Conservation (phyloP, 257 asterid genomes). For the Orobanche coerulescens region DNA sequence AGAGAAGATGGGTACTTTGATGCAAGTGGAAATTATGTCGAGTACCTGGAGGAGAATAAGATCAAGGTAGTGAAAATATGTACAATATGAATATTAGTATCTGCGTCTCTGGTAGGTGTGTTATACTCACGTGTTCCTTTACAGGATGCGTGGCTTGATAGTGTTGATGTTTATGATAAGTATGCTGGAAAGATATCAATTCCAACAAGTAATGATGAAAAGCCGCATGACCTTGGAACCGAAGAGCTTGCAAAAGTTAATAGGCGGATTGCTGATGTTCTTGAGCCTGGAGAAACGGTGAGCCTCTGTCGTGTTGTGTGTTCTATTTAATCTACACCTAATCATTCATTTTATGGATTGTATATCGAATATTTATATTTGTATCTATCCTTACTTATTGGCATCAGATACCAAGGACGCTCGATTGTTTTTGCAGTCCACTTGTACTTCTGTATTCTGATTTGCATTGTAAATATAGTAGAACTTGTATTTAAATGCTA, state of each 20-base stretch:
- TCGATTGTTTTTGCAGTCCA: neutral
- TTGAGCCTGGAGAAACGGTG: constrained; percentile 91
- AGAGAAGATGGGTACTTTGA: constrained; percentile 97
- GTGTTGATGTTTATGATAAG: constrained; percentile 43
- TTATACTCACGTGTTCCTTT: constrained; percentile 19
- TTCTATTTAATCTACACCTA: constrained; percentile 2
- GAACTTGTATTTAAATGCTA: neutral
- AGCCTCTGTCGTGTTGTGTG: constrained; percentile 15
- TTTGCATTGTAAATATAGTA: neutral
- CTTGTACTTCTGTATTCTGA: neutral
- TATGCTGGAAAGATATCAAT: constrained; percentile 32
- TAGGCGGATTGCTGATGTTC: constrained; percentile 83
- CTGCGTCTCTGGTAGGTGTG: constrained; percentile 17
- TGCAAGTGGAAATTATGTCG: constrained; percentile 81
- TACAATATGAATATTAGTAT: constrained; percentile 11
- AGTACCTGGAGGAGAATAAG: constrained; percentile 51
- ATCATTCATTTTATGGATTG: neutral
- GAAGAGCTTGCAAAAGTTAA: constrained; percentile 72
- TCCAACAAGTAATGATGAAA: constrained; percentile 34
- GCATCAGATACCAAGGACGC: constrained; percentile 1
- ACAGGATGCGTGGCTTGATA: constrained; percentile 99
- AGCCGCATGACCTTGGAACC: constrained; percentile 56
- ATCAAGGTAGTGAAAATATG: constrained; percentile 49
- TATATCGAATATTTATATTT: neutral
- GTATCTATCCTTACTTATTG: neutral